Evolutionary conservation across 257 asterid species (phyloP), one percentile per base, ranked within the genome.

Genomic region (Nicotiana knightiana): DNA sequence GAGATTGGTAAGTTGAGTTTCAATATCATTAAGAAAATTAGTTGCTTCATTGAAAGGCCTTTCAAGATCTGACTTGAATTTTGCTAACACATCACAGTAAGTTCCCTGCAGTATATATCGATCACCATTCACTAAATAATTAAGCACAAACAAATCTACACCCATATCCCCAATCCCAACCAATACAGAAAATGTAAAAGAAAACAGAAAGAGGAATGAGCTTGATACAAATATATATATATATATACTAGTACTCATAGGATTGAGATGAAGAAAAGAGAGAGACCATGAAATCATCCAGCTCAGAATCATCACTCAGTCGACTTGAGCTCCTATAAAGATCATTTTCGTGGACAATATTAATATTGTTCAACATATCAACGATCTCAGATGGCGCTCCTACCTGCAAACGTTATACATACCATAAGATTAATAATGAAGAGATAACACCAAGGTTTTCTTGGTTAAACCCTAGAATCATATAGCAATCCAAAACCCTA

Each of bases 281-380:
- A 81, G 77, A 85, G 77, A 92, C 97, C 96, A 93, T 91, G 86
- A 93, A 93, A 17, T 91, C 85, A 83, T 93, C 94, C 76, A 93
- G 91, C 62, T 93, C 86, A 43, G 94, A 95, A 90, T 93, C 96
- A 2, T 79, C 66, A 1, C 79, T 91, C 11, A 82, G 46, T 84
- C 84, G 77, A 73, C 55, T 70, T 26, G 67, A 39, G 59, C 57
- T 85, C 58, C 79, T 79, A 80, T 17, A 21, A 67, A 77, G 43
- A 54, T 88, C 91, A 6, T 86, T 85, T 81, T 89, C 96, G 82
- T 83, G 80, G 73, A 83, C 82, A 30, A 91, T 87, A 79, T 88
- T 89, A n/a, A 91, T 88, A 77, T 88, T 89, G 37, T 93, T 93
- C 67, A 93, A 83, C 78, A 91, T 33, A 75, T 81, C 15, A 61